phyloP scores from a whole-genome alignment of 441 rosid genomes.

The Adansonia grandidieri region DNA sequence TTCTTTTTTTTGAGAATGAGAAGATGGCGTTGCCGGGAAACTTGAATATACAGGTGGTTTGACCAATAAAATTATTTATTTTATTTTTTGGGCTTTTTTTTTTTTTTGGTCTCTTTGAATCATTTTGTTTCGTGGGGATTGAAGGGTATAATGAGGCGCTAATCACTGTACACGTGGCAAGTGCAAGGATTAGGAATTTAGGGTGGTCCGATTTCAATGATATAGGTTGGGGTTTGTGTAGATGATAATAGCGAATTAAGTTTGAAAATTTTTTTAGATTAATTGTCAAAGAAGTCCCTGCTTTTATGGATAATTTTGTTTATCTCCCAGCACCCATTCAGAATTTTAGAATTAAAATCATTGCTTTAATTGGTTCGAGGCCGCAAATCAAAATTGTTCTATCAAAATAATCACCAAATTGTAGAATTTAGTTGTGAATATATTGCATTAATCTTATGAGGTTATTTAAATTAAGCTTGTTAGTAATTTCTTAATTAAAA shows the following conservation, averaged over 20 bases:
- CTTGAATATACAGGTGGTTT: conserved; percentile 74
- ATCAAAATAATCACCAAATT: no score
- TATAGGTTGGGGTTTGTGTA: not conserved
- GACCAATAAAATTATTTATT: conserved; percentile 43
- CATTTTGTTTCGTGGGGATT: not conserved
- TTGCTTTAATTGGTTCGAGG: not conserved
- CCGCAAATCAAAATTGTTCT: no score
- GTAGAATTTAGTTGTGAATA: no score
- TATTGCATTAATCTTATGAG: no score
- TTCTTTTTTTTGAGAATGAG: conserved; percentile 27
- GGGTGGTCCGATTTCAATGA: conserved; percentile 33
- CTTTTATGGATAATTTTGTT: not conserved
- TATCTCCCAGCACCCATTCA: not conserved
- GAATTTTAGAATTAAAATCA: not conserved
- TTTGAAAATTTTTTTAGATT: not conserved
- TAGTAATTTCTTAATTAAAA: no score
- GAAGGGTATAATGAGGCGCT: not conserved
- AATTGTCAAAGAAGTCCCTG: not conserved
- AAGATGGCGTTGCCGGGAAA: conserved; percentile 89
- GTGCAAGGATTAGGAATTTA: fast-evolving
- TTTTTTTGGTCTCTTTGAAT: not conserved
- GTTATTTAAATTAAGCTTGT: no score
- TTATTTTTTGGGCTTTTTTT: conserved; percentile 7
- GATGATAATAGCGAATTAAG: conserved; percentile 10
- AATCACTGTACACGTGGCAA: conserved; percentile 37